These are phyloP conservation scores for Exobasidium rhododendri DNA, from an alignment of 1,284 basidiomycete species.

Conservation along the genomic window DNA sequence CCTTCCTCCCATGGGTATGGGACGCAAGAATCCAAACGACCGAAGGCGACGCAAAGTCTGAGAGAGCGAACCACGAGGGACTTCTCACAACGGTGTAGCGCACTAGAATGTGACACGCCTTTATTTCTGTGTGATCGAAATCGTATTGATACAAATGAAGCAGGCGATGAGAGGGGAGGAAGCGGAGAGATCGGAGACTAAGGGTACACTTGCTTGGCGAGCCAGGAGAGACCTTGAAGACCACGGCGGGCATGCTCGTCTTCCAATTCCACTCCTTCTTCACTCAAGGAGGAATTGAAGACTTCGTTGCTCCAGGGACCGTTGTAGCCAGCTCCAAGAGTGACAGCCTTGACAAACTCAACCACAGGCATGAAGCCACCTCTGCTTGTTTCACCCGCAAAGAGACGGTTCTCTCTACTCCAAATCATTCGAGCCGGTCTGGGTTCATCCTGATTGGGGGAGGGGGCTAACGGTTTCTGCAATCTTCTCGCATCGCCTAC, in stretches of 20 bases:
- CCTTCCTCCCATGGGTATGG: constrained; percentile 48
- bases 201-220: constrained; percentile 23
- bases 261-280: constrained; percentile 31
- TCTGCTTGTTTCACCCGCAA: constrained; percentile 49
- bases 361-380: constrained; percentile 55
- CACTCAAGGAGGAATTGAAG: constrained; percentile 52
- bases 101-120: too few species aligned
- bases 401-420: constrained; percentile 54
- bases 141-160: neutral
- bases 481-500: constrained; percentile 53
- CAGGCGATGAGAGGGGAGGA: neutral
- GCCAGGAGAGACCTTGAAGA: constrained; percentile 24
- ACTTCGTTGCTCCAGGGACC: constrained; percentile 56
- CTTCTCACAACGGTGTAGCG: too few species aligned
- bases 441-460: constrained; percentile 46
- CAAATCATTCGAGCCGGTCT: constrained; percentile 54
- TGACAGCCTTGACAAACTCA: constrained; percentile 49
- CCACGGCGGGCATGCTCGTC: constrained; percentile 46
- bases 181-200: neutral
- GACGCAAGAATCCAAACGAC: constrained; percentile 52
- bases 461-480: constrained; percentile 32
- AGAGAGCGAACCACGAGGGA: too few species aligned
- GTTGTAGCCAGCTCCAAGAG: constrained; percentile 46
- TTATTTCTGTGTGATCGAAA: too few species aligned
- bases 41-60: constrained; percentile 24